Conservation (phyloP, 352 stramenopile genomes). For the Phytophthora syringae region DNA sequence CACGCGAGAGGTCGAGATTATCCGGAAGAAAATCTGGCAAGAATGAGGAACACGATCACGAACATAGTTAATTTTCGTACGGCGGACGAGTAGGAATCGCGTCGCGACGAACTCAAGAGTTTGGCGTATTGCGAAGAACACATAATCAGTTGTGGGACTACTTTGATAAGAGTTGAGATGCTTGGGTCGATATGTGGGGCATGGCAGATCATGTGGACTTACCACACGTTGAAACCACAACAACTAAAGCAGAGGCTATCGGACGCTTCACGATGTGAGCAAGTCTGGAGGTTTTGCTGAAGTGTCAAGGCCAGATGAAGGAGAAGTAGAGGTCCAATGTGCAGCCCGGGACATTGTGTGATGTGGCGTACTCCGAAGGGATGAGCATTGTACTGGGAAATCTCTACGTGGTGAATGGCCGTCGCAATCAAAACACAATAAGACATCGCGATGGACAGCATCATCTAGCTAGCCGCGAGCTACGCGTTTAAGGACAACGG, state of each 20-base stretch:
- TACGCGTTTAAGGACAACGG: conserved; percentile 10
- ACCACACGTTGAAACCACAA: conserved; percentile 14
- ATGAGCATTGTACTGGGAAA: neutral
- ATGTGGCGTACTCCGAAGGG: neutral
- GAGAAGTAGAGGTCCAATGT: neutral
- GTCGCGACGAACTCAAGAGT: conserved; percentile 14
- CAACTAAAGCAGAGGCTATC: conserved; percentile 12
- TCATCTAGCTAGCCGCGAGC: neutral
- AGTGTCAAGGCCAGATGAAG: neutral
- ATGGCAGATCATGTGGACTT: conserved; percentile 8
- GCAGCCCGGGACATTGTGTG: neutral
- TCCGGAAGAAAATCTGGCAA: neutral
- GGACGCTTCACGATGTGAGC: neutral
- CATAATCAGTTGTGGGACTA: neutral
- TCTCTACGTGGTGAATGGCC: neutral
- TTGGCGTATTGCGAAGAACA: neutral
- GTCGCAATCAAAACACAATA: conserved; percentile 3
- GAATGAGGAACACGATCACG: conserved; percentile 11
- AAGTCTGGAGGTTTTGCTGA: neutral
- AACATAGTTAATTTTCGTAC: conserved; percentile 13
- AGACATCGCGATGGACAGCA: neutral
- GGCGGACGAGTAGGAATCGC: neutral
- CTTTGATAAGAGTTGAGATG: conserved; percentile 13
- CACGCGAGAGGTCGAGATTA: conserved; percentile 3
- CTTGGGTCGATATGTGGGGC: conserved; percentile 13